Base-by-base conservation (phyloP, 805 yeast genomes). In the Zygotorulaspora florentina region DNA sequence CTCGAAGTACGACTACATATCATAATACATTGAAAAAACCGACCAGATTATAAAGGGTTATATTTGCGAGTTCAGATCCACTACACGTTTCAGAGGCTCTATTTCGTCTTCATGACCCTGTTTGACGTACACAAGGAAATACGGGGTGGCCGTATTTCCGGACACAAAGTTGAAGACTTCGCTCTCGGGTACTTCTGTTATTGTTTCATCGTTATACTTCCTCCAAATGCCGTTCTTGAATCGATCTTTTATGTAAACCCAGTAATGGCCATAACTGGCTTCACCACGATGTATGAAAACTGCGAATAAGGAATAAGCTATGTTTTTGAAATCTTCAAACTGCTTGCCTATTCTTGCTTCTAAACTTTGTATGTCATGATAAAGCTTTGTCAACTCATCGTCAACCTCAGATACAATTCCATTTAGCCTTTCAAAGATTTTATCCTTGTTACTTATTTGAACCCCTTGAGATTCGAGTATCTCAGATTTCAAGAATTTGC, bases 231-330 rank as follows among this genome's bases (percentile, higher is more conserved):
- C 62, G 25, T 77, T 75, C 15, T 74, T 72, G 51, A 75, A 75
- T 2, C 81, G 78, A 65, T 93, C 98, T 48, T 78, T 80, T 51
- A 93, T 90, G 62, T 91, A 93, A 13, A 91, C 79, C 97, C 98
- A 93, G 65, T 93, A 93, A 66, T 93, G 99, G 2, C 99, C 99
- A 60, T 87, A 91, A 42, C 88, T 82, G 0, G 96, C 98, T 58
- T 89, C 95, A 6, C 99, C 99, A 41, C 96, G 73, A 64, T 93
- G 99, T 39, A 93, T 88, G 61, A 93, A 93, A 6, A 91, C 82
- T 0, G 98, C 95, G 69, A 90, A 91, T 10, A 93, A 73, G 0
- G 86, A 75, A 65, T 91, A 93, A 0, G 90, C 95, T 25, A 83
- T 74, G 40, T 73, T 67, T 41, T 73, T 76, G 66, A 85, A 77